Base-by-base conservation (phyloP, 305 asterid genomes). In the Fraxinus floribunda region DNA sequence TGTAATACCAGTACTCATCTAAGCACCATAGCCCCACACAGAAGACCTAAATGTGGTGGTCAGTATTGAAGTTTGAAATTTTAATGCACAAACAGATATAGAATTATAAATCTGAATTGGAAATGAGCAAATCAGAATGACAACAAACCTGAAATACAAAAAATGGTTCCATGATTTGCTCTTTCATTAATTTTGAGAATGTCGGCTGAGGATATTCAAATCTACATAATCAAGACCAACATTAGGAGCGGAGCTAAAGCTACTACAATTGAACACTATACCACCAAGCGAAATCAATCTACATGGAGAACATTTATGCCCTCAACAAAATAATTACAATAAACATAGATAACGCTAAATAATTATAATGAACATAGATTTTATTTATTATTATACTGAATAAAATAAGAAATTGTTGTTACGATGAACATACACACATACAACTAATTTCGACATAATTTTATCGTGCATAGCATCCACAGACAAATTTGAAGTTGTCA, bases 201-300 rank as follows among this genome's bases (percentile, higher is more conserved):
- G 99, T 95, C 60, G 99, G 98, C 83, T 95, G 98, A 80, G 99
- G 99, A 90, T 95, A 95, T 85, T 95, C 99, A 81, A 95, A 95
- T 81, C 99, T 95, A 88, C 87, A 89, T 38, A 81, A 66, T 77
- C 49, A 84, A 74, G 32, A 86, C 76, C 74, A 71, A 79, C 64
- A 74, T 86, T 79, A 84, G 84, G 72, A 89, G 81, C 86, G 84
- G 76, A 49, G 52, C 18, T 64, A 79, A 81, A 77, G 18, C 29
- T 29, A 29, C 71, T 1, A 5, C 29, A 75, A 22, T 20, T 26
- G 78, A 75, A n/a, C 52, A 75, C 44, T 16, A 60, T 68, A 62
- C 76, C 75, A 38, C 62, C 44, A 81, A 83, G 57, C 34, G 79
- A 36, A 20, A 41, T 60, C 72, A 38, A 79, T 39, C 73, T n/a